Base-by-base conservation (phyloP, 169 alveolate genomes). In the Ichthyophthirius multifiliis region DNA sequence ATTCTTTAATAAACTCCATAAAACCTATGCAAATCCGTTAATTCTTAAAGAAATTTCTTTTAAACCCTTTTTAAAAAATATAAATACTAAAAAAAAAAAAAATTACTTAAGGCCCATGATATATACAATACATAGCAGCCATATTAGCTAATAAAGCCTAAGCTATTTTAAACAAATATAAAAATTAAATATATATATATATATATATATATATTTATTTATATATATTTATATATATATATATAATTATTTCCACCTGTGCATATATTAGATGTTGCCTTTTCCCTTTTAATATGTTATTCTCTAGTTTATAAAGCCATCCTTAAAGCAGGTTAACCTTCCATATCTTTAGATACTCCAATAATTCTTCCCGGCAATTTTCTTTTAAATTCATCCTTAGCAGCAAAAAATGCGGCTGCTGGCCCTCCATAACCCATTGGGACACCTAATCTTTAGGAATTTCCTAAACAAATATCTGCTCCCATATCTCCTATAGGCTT, bases 361-460 rank as follows among this genome's bases (percentile, higher is more conserved):
- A 93, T 91, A 64, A 94, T 78, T 48, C 98, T 85, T 30, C 98
- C 98, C 3, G 98, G 97, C 94, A 92, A 88, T 77, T 90, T 89
- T 27, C 97, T 86, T 75, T 89, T 90, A 65, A 83, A 80, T 48
- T 88, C 86, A 83, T 88, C 87, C 71, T 65, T 84, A 43, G 91
- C 77, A 31, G 97, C 94, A 83, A 95, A 74, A 85, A 82, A 95
- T 20, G 96, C 98, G 3, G 98, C 97, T 37, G 90, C 93, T 5
- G 98, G 98, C 16, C 98, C 98, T 30, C 98, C 98, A 74, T 43
- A 93, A 39, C 95, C 95, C 96, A 94, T 92, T 2, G 97, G 97
- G 12, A 91, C 95, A 37, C 98, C 98, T 64, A 93, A 92, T 77
- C 98, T 90, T 82, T 95, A 94, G 65, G 92, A 84, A 43, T 80